A percentile compares a stretch with the other conserved stretches of the same genome.
Conservation (phyloP, 2,329 filamentous ascomycete genomes). For the Mycogone perniciosa region DNA sequence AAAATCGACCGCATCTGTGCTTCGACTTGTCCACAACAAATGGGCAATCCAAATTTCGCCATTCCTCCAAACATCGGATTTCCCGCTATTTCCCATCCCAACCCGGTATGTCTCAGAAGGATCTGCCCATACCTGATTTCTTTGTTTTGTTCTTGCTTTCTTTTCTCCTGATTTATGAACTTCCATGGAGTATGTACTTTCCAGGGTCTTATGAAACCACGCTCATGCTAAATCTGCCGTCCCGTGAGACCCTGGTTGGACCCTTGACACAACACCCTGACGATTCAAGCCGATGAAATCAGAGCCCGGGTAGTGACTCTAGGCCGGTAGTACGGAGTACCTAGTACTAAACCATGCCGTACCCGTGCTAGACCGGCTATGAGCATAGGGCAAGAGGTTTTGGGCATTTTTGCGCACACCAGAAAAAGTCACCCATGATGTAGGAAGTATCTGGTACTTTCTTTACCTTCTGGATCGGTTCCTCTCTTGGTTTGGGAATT, state of each 20-base stretch:
- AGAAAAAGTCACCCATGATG: neutral
- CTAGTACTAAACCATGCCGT: neutral
- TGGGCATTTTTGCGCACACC: neutral
- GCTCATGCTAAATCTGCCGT: too few species aligned
- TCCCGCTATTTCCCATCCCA: constrained; percentile 9
- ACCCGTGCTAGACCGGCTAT: too few species aligned
- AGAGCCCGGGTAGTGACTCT: constrained; percentile 3
- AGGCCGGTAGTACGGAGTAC: too few species aligned
- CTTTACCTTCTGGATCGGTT: too few species aligned
- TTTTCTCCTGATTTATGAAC: neutral
- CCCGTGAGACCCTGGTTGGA: constrained; percentile 11
- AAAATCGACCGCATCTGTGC: neutral
- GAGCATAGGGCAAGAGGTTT: too few species aligned
- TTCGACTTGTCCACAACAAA: neutral
- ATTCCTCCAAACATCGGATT: constrained; percentile 8
- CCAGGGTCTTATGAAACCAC: too few species aligned
- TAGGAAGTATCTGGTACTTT: neutral
- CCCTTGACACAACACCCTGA: constrained; percentile 3
- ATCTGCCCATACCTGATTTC: neutral
- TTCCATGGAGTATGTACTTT: too few species aligned
- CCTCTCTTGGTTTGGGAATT: too few species aligned
- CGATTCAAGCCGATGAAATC: constrained; percentile 7
- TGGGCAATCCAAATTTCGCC: constrained; percentile 9
- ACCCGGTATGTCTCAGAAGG: neutral
- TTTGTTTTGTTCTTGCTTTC: neutral